These are phyloP conservation scores for Neurospora sp. DNA, from an alignment of 495 filamentous ascomycete genomes.

Conservation along the genomic window DNA sequence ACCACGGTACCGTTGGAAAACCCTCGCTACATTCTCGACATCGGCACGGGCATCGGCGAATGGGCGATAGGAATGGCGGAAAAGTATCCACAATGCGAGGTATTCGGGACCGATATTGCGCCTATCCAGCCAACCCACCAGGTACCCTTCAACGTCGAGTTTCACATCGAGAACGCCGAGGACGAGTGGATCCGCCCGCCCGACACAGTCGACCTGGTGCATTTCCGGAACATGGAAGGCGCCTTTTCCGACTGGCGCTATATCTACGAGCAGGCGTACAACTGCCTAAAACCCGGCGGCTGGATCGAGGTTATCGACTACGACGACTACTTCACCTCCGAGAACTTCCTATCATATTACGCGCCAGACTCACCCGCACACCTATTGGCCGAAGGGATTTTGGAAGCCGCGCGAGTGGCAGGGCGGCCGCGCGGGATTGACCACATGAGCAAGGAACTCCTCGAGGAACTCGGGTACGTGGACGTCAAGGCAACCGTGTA, in stretches of 20 bases:
- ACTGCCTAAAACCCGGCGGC: constrained; percentile 52
- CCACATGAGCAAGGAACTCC: constrained; percentile 43
- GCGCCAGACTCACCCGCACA: constrained; percentile 27
- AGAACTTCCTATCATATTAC: constrained; percentile 32
- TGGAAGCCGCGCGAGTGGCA: constrained; percentile 30
- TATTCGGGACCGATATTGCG: constrained; percentile 63
- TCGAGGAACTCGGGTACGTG: constrained; percentile 51
- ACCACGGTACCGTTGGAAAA: constrained; percentile 48
- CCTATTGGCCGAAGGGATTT: constrained; percentile 22
- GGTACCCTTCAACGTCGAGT: constrained; percentile 55
- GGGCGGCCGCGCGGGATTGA: constrained; percentile 40
- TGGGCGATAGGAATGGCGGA: constrained; percentile 69
- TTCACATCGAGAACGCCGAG: constrained; percentile 62
- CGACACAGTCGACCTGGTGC: constrained; percentile 55
- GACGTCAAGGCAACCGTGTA: constrained; percentile 46
- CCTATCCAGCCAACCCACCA: constrained; percentile 42
- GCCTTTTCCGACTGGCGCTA: constrained; percentile 52
- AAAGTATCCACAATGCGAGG: constrained; percentile 48
- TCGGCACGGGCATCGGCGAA: constrained; percentile 61
- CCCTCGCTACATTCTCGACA: constrained; percentile 51
- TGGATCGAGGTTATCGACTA: constrained; percentile 56
- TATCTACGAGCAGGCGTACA: constrained; percentile 51
- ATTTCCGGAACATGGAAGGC: constrained; percentile 53
- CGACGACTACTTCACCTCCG: constrained; percentile 29
- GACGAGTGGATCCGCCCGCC: constrained; percentile 45